Evolutionary conservation across 2,329 filamentous ascomycete genomes (phyloP).

Genomic region (Ceratocystis papillata): DNA sequence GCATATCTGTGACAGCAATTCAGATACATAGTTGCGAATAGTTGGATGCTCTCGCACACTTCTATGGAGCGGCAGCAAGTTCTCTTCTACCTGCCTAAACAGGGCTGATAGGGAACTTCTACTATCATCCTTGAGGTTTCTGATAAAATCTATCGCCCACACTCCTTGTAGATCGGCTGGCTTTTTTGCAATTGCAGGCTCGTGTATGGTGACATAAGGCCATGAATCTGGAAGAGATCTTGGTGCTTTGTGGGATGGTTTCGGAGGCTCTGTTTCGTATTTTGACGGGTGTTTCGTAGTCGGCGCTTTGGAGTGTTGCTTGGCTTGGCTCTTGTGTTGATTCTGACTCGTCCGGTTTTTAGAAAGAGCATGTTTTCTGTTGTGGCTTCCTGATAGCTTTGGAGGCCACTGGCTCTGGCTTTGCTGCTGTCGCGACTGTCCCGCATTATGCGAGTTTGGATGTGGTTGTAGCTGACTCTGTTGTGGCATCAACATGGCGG

Average conservation of each 20-base stretch:
- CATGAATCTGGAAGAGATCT: neutral
- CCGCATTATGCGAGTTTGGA: too few species aligned
- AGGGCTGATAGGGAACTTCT: neutral
- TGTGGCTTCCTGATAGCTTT: too few species aligned
- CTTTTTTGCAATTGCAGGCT: neutral
- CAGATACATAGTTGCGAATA: neutral
- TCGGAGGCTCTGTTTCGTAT: neutral
- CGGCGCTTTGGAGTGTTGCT: neutral
- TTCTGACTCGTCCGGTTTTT: too few species aligned
- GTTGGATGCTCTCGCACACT: slow-evolving; percentile 9
- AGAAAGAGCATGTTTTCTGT: too few species aligned
- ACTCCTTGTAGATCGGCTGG: neutral
- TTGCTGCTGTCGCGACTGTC: too few species aligned
- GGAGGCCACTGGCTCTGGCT: too few species aligned
- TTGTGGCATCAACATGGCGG: neutral
- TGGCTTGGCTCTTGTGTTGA: too few species aligned
- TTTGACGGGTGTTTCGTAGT: neutral
- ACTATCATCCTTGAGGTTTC: neutral
- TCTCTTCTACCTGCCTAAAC: slow-evolving; percentile 16
- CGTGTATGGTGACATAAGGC: neutral
- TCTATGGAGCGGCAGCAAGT: slow-evolving; percentile 9
- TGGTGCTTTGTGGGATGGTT: neutral
- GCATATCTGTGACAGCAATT: slow-evolving; percentile 13
- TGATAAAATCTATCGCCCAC: neutral
- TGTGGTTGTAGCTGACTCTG: neutral